Percentiles rank a stretch among this genome's conserved stretches.
Evolutionary conservation across 371 early-diverging fungal genomes (phyloP).

Genomic region (Mortierella polycephala): DNA sequence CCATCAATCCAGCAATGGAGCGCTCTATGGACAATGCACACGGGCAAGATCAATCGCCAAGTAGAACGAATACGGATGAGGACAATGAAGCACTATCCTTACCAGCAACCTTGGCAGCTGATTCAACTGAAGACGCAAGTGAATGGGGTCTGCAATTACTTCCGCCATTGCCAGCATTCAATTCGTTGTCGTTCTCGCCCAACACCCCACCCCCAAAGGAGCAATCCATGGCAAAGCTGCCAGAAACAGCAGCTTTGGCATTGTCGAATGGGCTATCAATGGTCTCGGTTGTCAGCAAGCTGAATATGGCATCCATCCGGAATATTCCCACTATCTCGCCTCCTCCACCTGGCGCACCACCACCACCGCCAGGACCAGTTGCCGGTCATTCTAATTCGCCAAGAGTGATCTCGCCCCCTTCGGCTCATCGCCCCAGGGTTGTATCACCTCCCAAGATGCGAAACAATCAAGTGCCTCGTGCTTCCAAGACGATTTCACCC

Average conservation of each 20-base stretch:
- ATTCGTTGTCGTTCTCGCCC: conserved; percentile 13
- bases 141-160: conserved; percentile 10
- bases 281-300: conserved; percentile 29
- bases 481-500: conserved; percentile 38
- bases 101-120: background rate
- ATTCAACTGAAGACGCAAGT: background rate
- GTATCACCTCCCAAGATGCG: conserved; percentile 23
- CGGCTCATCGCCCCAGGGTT: conserved; percentile 10
- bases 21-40: background rate
- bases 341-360: conserved; percentile 36
- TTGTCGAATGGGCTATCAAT: conserved; percentile 38
- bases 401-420: conserved; percentile 32
- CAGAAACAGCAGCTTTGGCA: conserved; percentile 32
- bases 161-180: conserved; percentile 29
- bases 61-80: background rate
- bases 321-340: conserved; percentile 46
- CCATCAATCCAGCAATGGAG: too few relatives aligned
- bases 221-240: conserved; percentile 15
- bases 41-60: conserved; percentile 1
- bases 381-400: conserved; percentile 40
- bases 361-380: conserved; percentile 36
- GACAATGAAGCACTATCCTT: background rate
- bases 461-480: conserved; percentile 6
- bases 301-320: conserved; percentile 17
- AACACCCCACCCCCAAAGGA: conserved; percentile 11